Evolutionary conservation across 805 yeast genomes (phyloP), one percentile per base, ranked within the genome.

Genomic region (Candida ponderosae): DNA sequence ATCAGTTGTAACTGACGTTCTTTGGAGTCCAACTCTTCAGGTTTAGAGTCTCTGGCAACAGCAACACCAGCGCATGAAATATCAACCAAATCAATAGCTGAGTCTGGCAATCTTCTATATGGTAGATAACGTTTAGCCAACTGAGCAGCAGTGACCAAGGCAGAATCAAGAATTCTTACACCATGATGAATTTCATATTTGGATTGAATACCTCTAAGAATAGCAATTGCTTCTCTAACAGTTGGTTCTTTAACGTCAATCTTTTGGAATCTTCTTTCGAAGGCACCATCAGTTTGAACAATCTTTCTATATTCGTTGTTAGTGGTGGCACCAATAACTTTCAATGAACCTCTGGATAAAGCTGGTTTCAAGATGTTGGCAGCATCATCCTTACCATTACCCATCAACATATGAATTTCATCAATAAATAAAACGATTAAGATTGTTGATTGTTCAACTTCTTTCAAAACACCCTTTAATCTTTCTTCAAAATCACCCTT

Each of bases 401-500:
- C 98, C 98, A 93, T 93, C 48, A 93, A 76, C 97, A 93, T 93
- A 65, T 93, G 98, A 58, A 93, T 93, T 65, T 93, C 98, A 65
- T 93, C 98, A 52, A 93, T 85, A 67, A 93, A 93, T 40, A 93
- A 71, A 45, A 93, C 79, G 47, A 93, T 87, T 76, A 88, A 73
- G 34, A 77, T 82, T 51, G 81, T 79, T 1, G 95, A 80, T 50
- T 87, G 82, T 60, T 87, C 95, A 53, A 93, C 85, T 54, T 93
- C 98, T 57, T 80, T 87, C 57, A 93, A 70, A 23, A 93, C 97
- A 49, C 97, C 97, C 65, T 93, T 93, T 56, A 93, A 74, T 66
- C 98, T 80, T 67, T 93, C 98, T 68, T 93, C 98, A 54, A 90
- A 93, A 57, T 93, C 98, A 65, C 98, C 98, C 62, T 90, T 95